Evolutionary conservation across 176 grass and related monocot species (phyloP), one percentile per base, ranked within the genome.

Genomic region (Juncus inflexus): DNA sequence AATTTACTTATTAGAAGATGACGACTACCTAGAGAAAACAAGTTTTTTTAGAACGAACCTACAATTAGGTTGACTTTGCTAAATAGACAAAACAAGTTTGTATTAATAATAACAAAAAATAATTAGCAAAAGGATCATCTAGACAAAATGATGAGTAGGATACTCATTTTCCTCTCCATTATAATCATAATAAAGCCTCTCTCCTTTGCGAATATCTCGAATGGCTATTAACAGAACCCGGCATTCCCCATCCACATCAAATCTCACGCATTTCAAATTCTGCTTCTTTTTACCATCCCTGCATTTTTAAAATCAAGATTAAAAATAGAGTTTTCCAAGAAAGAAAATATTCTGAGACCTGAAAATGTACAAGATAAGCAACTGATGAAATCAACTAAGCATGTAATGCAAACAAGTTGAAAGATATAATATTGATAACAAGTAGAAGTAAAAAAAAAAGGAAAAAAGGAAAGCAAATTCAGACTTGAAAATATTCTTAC

Each of bases 261-360:
- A 97, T 60, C 94, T 79, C 13, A 91, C 92, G 1, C 92, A 97
- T 75, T 91, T 97, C 42, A 97, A 66, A 78, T 97, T 97, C 65
- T 97, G 87, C 88, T 97, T 97, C 94, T 89, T 97, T 80, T 77
- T 91, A 11, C 94, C 94, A 4, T 99, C 85, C 37, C 90, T 95
- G 79, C 2, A 58, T 35, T 9, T 59, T 64, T 13, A 40, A 57
- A 60, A 74, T 4, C 55, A 66, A 66, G 12, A 28, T 56, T 59
- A 77, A 47, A 6, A 47, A 6, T 47, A 47, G 43, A 9, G 43
- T 5, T 47, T 47, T 47, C 43, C 43, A 47, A 47, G 9, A 47
- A 47, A 47, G 43, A 47, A 9, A 28, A 28, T 28, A 28, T 28
- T 28, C 19, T 28, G 19, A 28, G 19, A 28, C 19, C 19, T 28